Conservation (phyloP, 2,329 filamentous ascomycete genomes). For the Colletotrichum theobromicola region DNA sequence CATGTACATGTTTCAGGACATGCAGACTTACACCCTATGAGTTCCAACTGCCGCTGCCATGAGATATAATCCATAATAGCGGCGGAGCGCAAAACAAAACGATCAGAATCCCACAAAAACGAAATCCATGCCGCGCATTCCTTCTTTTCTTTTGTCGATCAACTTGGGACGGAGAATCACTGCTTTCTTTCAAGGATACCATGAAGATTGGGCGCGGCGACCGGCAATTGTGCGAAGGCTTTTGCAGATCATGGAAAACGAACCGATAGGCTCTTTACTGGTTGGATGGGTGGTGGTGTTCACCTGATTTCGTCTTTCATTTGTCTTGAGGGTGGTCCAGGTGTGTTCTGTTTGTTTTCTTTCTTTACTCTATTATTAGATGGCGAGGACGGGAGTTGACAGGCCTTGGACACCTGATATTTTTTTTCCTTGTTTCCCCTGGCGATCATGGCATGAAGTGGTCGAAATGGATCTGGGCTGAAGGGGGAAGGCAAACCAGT, state of each 20-base stretch:
- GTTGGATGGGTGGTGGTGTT: neutral
- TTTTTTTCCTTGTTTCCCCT: neutral
- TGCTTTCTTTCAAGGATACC: neutral
- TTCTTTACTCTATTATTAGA: slow-evolving; percentile 7
- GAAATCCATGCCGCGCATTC: neutral
- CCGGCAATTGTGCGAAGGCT: neutral
- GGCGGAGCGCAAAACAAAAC: neutral
- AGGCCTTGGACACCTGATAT: neutral
- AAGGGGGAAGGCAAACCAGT: neutral
- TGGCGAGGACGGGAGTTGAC: slow-evolving; percentile 2
- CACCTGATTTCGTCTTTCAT: slow-evolving; percentile 1
- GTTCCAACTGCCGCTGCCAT: neutral
- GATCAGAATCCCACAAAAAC: neutral
- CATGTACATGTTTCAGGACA: slow-evolving; percentile 34
- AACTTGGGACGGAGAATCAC: neutral
- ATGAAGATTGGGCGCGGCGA: neutral
- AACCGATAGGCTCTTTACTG: neutral
- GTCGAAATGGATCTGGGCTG: neutral
- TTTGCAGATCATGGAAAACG: slow-evolving; percentile 8
- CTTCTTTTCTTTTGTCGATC: neutral
- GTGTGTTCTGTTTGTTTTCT: neutral
- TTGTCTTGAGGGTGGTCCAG: neutral
- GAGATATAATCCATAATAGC: neutral
- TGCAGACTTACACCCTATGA: slow-evolving; percentile 27
- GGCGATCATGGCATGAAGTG: neutral